Base-by-base conservation (phyloP, 306 rosid species). In the Acacia crassicarpa region DNA sequence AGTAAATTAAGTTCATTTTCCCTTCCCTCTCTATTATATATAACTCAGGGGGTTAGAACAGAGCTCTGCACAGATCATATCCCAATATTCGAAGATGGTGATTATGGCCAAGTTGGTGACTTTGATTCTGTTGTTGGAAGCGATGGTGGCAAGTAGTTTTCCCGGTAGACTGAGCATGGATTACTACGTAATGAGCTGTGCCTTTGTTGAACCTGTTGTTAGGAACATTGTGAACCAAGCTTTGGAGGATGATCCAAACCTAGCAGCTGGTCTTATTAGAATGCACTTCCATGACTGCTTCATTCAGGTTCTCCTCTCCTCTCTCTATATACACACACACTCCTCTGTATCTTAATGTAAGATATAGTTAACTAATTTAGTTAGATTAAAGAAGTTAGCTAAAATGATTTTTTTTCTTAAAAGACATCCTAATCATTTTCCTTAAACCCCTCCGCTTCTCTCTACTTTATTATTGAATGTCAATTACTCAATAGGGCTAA, bases 241-340 rank as follows among this genome's bases (percentile, higher is more conserved):
- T 80, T 80, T 94, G 83, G 79, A 84, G 25, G 35, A 79, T 33
- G 94, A 94, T 86, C 94, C 94, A 12, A 86, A 92, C 13, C 81
- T 93, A 0, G 97, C 98, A 11, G 97, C 93, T 56, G 90, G 38
- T 69, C 97, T 93, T 16, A 11, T 93, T 32, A 87, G 98, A 86
- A 90, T 93, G 98, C 97, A 93, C 61, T 93, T 93, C 86, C 98
- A 91, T 46, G 98, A 93, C 56, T 93, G 97, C 85, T 93, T 93
- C 86, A 83, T 93, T 13, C 77, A 91, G 94, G 98, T 93, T 65
- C 71, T 48, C 33, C 53, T 86, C 45, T 40, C 6, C 19, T 5
- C 67, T 61, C 35, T 62, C 35, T 62, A 2, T 23, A 6, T 16
- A 5, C 17, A 5, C 17, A 5, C 45, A 8, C 45, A 8, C 11